Conservation (phyloP, 2,329 filamentous ascomycete genomes). For the Didymella lethalis region DNA sequence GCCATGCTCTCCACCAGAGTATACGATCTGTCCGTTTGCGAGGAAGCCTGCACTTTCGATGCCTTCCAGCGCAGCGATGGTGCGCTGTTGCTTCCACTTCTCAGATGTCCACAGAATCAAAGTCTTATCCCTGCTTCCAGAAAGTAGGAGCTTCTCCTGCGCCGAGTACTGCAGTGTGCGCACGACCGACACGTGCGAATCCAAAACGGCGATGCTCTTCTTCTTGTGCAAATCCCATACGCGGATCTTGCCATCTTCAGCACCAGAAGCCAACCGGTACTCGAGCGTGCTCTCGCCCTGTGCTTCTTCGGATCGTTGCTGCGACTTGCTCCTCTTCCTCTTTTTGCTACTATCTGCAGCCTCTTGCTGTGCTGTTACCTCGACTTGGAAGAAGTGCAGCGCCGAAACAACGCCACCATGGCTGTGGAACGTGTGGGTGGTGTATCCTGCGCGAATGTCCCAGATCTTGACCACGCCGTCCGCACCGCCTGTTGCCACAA, state of each 20-base stretch:
- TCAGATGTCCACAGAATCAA: conserved; percentile 88
- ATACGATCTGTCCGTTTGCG: conserved; percentile 73
- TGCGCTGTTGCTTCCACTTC: conserved; percentile 82
- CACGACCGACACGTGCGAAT: conserved; percentile 96
- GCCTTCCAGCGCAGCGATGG: conserved; percentile 84
- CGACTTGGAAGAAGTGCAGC: conserved; percentile 86
- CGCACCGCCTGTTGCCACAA: conserved; percentile 90
- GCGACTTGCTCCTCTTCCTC: conserved; percentile 54
- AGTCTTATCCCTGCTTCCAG: conserved; percentile 90
- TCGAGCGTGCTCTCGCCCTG: conserved; percentile 60
- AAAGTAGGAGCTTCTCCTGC: conserved; percentile 77
- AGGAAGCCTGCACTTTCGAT: conserved; percentile 86
- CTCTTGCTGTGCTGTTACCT: conserved; percentile 59
- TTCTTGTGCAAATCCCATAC: conserved; percentile 92
- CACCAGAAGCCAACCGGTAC: conserved; percentile 87
- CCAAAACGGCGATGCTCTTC: conserved; percentile 76
- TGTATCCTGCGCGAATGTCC: conserved; percentile 89
- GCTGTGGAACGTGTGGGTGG: conserved; percentile 94
- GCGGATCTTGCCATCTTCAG: conserved; percentile 90
- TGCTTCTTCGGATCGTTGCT: conserved; percentile 54
- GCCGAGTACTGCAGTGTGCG: conserved; percentile 82
- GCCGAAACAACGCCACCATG: conserved; percentile 92
- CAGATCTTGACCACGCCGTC: conserved; percentile 96
- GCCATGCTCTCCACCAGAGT: conserved; percentile 85
- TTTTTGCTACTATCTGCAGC: conserved; percentile 45